Percentiles rank a stretch among this genome's conserved stretches.
These are phyloP conservation scores for Ceratocystis lukuohia DNA, from an alignment of 2,329 filamentous ascomycete genomes.

Conservation along the genomic window DNA sequence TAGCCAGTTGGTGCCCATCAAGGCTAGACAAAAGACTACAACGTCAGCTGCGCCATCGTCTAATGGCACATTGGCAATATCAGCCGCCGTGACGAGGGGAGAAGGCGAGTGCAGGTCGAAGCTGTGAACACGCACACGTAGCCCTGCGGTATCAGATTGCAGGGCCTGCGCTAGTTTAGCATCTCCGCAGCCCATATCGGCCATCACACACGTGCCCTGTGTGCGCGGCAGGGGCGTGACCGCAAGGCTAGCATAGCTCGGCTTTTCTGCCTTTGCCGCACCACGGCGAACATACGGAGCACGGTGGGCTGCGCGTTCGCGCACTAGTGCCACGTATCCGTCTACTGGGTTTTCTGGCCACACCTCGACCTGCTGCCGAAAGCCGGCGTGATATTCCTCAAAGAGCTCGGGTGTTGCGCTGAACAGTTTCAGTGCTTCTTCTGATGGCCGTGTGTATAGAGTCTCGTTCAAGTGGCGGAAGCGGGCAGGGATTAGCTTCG, in stretches of 20 bases:
- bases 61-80: conserved; percentile 74
- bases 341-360: conserved; percentile 97
- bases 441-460: conserved; percentile 82
- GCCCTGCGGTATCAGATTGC: conserved; percentile 46
- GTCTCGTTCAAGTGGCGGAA: conserved; percentile 97
- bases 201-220: conserved; percentile 60
- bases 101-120: conserved; percentile 76
- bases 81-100: conserved; percentile 68
- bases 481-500: conserved; percentile 85
- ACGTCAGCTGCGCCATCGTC: conserved; percentile 65
- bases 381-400: conserved; percentile 88
- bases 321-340: conserved; percentile 62
- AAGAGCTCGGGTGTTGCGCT: conserved; percentile 82
- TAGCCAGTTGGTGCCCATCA: conserved; percentile 99
- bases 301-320: conserved; percentile 41
- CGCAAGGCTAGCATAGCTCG: conserved; percentile 23
- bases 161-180: conserved; percentile 64
- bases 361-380: conserved; percentile 84
- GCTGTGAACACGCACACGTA: conserved; percentile 63
- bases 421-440: conserved; percentile 73
- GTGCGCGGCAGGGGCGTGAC: conserved; percentile 54
- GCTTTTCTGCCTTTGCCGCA: conserved; percentile 19
- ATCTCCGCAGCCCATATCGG: conserved; percentile 88
- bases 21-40: conserved; percentile 84
- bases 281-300: conserved; percentile 21